Evolutionary conservation across 2,329 filamentous ascomycete genomes (phyloP).

Genomic region (Phaeosphaeriaceae sp.): DNA sequence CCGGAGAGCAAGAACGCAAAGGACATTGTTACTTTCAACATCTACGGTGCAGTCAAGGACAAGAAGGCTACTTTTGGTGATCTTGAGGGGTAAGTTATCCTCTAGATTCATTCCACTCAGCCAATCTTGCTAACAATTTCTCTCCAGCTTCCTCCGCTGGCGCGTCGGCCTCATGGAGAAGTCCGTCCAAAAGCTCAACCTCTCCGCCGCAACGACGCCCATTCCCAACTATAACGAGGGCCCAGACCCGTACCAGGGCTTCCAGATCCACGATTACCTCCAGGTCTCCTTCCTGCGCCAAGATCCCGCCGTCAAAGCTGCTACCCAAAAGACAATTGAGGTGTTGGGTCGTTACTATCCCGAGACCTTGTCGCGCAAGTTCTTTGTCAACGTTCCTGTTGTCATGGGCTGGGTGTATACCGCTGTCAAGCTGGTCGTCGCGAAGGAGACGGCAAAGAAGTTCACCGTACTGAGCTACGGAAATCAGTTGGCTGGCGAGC

Average conservation of each 20-base stretch:
- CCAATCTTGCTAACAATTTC: not conserved
- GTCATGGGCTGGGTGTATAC: conserved; percentile 81
- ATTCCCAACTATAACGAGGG: conserved; percentile 72
- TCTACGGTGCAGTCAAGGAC: conserved; percentile 87
- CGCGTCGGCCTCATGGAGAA: conserved; percentile 90
- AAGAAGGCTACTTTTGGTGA: conserved; percentile 82
- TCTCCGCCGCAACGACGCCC: conserved; percentile 71
- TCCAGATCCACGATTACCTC: conserved; percentile 93
- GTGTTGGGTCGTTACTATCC: conserved; percentile 85
- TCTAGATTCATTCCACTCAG: not conserved
- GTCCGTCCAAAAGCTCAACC: conserved; percentile 75
- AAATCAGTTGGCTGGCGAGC: conserved; percentile 68
- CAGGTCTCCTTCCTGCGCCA: conserved; percentile 85
- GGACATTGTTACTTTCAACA: conserved; percentile 85
- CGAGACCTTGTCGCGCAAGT: conserved; percentile 88
- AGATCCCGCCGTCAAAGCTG: conserved; percentile 76
- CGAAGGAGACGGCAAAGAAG: conserved; percentile 57
- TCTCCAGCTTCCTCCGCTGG: conserved; percentile 85
- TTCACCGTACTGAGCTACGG: conserved; percentile 64
- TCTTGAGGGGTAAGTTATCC: conserved; percentile 70
- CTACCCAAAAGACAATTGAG: conserved; percentile 80
- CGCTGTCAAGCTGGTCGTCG: conserved; percentile 55
- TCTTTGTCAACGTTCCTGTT: conserved; percentile 91
- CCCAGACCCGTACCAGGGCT: conserved; percentile 84
- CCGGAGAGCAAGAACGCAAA: conserved; percentile 62